Base-by-base conservation (phyloP, 2,329 filamentous ascomycete species). In the Herpotrichia juniperi region DNA sequence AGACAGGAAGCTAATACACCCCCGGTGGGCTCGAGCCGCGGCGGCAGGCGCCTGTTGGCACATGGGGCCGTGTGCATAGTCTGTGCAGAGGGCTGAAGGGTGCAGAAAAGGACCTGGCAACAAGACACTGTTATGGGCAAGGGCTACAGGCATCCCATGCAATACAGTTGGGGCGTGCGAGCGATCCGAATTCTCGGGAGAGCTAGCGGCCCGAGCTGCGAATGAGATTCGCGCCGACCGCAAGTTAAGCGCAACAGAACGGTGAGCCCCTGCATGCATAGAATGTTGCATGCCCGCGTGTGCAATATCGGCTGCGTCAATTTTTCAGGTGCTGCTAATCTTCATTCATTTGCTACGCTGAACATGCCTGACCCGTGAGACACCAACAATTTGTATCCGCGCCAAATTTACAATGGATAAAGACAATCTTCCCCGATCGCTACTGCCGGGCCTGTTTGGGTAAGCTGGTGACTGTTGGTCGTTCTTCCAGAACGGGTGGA, bases 1-100 rank as follows among this genome's bases (percentile, higher is more conserved):
- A 65, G 55, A 58, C 61, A 63, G 49, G 59, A 62, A 47, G 54
- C 11, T n/a, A 32, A 17, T 14, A 16, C 11, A 26, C 24, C 53
- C 51, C 49, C 54, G 44, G 51, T 34, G 49, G 39, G 50, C 52
- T 57, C 51, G 48, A 59, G 49, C 64, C 68, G 60, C 69, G 67
- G 66, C 66, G 64, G 69, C 64, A 68, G 59, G 71, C 69, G 69
- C 61, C 63, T 72, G 66, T 69, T 69, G 64, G 63, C 57, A 42
- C 24, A 28, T 54, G 62, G 58, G 63, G 62, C 61, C 63, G 58
- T 72, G 63, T 67, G 31, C 54, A 59, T 51, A 26, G 35, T 14
- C 22, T 28, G 31, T 32, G 57, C 55, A 59, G 57, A 63, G 58
- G 61, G 56, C 61, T 62, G 57, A 61, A 53, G 51, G n/a, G 21